A percentile compares a stretch with the other conserved stretches of the same genome.
phyloP scores from a whole-genome alignment of 164 flowering plant species.

The Liriodendron chinense region DNA sequence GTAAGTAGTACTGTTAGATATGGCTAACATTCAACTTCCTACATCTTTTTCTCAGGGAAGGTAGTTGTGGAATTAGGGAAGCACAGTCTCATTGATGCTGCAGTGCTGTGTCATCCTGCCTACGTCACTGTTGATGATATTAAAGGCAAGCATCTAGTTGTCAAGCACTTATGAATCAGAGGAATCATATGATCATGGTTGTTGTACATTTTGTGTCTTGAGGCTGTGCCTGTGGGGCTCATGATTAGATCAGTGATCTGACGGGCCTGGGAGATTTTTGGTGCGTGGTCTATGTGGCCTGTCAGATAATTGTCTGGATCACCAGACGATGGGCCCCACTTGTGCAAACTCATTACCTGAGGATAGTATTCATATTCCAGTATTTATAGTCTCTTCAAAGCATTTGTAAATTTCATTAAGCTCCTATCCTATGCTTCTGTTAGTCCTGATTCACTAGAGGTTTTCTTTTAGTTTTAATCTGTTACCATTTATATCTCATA shows the following conservation, averaged over 20 bases:
- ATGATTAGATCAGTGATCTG: not conserved
- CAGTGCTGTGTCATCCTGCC: conserved; percentile 66
- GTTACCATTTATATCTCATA: not conserved
- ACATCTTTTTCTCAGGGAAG: conserved; percentile 43
- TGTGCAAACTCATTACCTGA: not conserved
- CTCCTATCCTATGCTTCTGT: not conserved
- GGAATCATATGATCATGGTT: not conserved
- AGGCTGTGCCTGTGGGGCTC: not conserved
- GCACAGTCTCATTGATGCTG: conserved; percentile 52
- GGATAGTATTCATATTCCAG: no score
- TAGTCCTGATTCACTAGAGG: not conserved
- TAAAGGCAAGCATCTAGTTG: conserved; percentile 37
- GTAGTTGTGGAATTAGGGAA: conserved; percentile 60
- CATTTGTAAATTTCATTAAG: not conserved
- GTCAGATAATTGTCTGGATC: not conserved
- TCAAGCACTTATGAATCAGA: not conserved
- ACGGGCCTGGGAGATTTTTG: not conserved
- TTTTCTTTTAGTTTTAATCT: no score
- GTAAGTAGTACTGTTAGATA: not conserved
- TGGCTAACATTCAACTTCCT: not conserved
- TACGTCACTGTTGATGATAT: conserved; percentile 61
- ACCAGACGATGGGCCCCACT: not conserved
- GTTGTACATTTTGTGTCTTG: not conserved
- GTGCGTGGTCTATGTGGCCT: no score
- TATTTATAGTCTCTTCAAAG: not conserved